Evolutionary conservation across 2,329 filamentous ascomycete species (phyloP).

Genomic region (Tolypocladium cylindrosporum): DNA sequence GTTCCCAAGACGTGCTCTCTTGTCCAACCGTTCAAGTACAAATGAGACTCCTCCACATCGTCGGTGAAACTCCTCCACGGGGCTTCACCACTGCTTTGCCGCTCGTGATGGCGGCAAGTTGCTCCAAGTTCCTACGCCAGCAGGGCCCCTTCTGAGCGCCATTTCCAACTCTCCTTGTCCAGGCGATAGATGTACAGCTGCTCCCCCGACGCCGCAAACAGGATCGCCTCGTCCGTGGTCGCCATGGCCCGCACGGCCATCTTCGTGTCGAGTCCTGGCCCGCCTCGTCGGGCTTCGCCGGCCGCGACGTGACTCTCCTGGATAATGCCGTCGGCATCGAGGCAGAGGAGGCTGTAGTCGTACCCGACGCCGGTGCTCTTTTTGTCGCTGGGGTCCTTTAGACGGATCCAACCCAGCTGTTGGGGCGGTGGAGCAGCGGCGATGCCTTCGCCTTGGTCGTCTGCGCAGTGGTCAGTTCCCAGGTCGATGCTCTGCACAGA

Average conservation of each 20-base stretch:
- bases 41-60: background rate
- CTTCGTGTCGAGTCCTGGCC: conserved; percentile 4
- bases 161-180: conserved; percentile 3
- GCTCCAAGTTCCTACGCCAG: background rate
- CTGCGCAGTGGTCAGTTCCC: conserved; percentile 2
- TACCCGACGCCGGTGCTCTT: background rate
- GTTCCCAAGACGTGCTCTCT: background rate
- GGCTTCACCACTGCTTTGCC: background rate
- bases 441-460: conserved; percentile 4
- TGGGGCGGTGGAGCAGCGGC: background rate
- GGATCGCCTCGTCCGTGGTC: conserved; percentile 6
- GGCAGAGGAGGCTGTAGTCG: conserved; percentile 9
- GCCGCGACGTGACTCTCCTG: conserved; percentile 7
- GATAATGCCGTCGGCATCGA: conserved; percentile 4
- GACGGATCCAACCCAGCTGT: conserved; percentile 10
- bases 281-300: conserved; percentile 1
- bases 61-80: background rate
- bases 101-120: background rate
- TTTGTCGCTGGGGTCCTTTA: background rate
- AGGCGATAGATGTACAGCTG: conserved; percentile 8
- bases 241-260: conserved; percentile 5
- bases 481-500: too few relatives aligned
- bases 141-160: conserved; percentile 3
- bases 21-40: too few relatives aligned
- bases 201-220: conserved; percentile 9